Conservation (phyloP, 2,329 filamentous ascomycete species). For the Ophiostoma fasciatum region DNA sequence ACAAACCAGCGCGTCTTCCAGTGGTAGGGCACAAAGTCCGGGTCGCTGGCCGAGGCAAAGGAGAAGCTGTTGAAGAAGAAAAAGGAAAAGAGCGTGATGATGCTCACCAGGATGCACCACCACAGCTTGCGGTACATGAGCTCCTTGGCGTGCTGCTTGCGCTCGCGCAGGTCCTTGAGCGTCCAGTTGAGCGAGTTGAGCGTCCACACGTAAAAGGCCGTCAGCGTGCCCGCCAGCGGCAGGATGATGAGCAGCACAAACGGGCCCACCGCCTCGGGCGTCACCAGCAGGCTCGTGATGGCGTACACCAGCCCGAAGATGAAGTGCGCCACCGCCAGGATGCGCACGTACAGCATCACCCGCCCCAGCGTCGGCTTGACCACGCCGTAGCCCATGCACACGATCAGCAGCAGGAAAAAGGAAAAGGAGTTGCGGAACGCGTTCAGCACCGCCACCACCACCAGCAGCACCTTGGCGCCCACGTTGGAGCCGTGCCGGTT, state of each 20-base stretch:
- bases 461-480: conserved; percentile 71
- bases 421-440: conserved; percentile 94
- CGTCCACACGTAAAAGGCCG: conserved; percentile 97
- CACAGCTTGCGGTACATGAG: conserved; percentile 96
- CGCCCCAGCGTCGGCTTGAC: conserved; percentile 85
- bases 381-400: conserved; percentile 98
- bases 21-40: conserved; percentile 86
- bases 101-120: conserved; percentile 90
- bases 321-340: conserved; percentile 84
- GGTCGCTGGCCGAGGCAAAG: conserved; percentile 71
- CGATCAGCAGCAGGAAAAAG: conserved; percentile 93
- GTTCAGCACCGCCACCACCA: conserved; percentile 84
- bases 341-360: conserved; percentile 87
- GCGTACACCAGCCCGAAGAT: conserved; percentile 90
- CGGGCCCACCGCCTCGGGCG: conserved; percentile 73
- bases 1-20: conserved; percentile 98
- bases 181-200: conserved; percentile 88
- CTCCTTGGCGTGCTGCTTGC: conserved; percentile 87
- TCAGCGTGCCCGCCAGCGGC: conserved; percentile 79
- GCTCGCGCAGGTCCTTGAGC: conserved; percentile 87
- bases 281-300: conserved; percentile 74
- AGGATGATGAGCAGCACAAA: conserved; percentile 87
- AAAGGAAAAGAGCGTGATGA: conserved; percentile 92
- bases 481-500: conserved; percentile 78
- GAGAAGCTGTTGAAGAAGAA: conserved; percentile 98